These are phyloP conservation scores for Calocybe gambosa DNA, from an alignment of 1,284 basidiomycete species.

Conservation along the genomic window DNA sequence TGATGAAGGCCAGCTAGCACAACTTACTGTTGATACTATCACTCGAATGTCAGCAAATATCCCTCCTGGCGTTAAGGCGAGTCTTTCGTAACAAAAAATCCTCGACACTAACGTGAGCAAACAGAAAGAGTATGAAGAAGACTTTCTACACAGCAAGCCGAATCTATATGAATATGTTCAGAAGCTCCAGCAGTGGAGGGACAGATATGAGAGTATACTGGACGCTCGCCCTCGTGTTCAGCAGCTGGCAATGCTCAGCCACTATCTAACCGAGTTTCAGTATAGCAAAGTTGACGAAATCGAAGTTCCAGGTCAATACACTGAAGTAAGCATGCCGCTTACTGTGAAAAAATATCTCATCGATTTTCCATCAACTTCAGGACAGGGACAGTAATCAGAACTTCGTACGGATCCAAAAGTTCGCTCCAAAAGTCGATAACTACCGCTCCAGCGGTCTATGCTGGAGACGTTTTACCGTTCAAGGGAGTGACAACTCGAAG, in stretches of 20 bases:
- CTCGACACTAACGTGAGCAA: slow-evolving; percentile 4
- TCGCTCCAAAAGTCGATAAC: slow-evolving; percentile 88
- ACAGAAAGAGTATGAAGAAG: slow-evolving; percentile 86
- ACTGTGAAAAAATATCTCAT: background rate
- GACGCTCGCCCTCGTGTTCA: slow-evolving; percentile 82
- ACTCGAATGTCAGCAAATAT: slow-evolving; percentile 71
- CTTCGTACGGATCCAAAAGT: slow-evolving; percentile 90
- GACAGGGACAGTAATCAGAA: slow-evolving; percentile 93
- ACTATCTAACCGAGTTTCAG: slow-evolving; percentile 97
- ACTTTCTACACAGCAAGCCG: slow-evolving; percentile 82
- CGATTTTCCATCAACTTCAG: slow-evolving; percentile 31
- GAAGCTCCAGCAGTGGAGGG: slow-evolving; percentile 89
- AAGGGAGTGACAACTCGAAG: slow-evolving; percentile 88
- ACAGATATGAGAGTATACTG: slow-evolving; percentile 83
- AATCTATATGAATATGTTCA: slow-evolving; percentile 86
- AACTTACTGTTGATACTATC: slow-evolving; percentile 56
- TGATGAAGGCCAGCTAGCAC: slow-evolving; percentile 73
- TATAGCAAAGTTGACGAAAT: slow-evolving; percentile 98
- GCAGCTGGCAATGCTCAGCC: slow-evolving; percentile 86
- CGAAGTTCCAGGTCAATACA: slow-evolving; percentile 97
- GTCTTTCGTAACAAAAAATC: slow-evolving; percentile 17
- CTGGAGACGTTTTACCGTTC: slow-evolving; percentile 87
- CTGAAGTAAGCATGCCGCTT: slow-evolving; percentile 58
- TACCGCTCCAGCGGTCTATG: slow-evolving; percentile 81
- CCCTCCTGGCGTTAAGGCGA: slow-evolving; percentile 58